phyloP scores from a whole-genome alignment of 2,329 filamentous ascomycete species.

The Aspergillus intermedius region DNA sequence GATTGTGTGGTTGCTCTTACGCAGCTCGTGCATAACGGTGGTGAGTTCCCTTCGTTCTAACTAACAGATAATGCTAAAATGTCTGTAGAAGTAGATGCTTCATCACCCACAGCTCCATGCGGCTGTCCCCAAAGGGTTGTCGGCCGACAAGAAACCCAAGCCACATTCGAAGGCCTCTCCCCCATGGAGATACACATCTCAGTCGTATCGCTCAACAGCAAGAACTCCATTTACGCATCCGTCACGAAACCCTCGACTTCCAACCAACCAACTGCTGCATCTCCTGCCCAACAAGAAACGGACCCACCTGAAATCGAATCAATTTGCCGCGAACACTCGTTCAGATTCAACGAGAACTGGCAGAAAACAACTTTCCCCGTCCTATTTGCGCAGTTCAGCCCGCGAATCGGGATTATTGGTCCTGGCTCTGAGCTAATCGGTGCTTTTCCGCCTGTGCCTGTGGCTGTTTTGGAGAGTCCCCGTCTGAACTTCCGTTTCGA shows the following conservation, averaged over 20 bases:
- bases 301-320: not conserved
- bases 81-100: not conserved
- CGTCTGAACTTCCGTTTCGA: not conserved
- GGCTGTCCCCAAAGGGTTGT: not conserved
- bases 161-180: not conserved
- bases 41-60: not conserved
- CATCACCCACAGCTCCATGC: not conserved
- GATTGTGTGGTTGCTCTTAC: not conserved
- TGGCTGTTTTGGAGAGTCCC: not conserved
- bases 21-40: not conserved
- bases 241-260: not conserved
- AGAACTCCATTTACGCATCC: not conserved
- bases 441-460: not conserved
- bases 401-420: not conserved
- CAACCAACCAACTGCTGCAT: not conserved
- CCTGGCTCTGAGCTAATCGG: too few relatives aligned
- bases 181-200: not conserved
- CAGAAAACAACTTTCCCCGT: not conserved
- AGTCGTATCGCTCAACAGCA: not conserved
- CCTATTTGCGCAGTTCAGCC: not conserved
- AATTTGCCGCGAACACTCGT: not conserved
- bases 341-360: not conserved
- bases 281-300: not conserved
- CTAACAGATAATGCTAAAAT: not conserved
- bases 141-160: not conserved